A percentile compares a stretch with the other conserved stretches of the same genome.
Evolutionary conservation across 371 early-diverging fungal species (phyloP).

Genomic region (Mortierella sp.): DNA sequence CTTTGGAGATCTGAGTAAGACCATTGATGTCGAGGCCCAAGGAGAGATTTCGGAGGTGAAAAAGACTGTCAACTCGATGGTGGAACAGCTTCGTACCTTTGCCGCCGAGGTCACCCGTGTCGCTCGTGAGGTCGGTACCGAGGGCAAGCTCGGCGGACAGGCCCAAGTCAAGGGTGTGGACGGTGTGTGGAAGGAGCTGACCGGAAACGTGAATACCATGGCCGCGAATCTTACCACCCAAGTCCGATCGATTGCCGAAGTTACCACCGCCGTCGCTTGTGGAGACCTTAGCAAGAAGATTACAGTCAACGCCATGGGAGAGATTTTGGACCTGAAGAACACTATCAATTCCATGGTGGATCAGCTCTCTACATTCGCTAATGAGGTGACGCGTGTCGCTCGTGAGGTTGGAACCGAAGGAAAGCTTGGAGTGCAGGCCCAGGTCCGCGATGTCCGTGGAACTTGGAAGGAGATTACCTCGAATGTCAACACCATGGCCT

Average conservation of each 20-base stretch:
- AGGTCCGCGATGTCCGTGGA: conserved; percentile 64
- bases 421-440: conserved; percentile 64
- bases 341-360: conserved; percentile 76
- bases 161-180: conserved; percentile 65
- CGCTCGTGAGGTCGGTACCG: conserved; percentile 70
- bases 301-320: conserved; percentile 62
- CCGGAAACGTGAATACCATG: conserved; percentile 74
- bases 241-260: conserved; percentile 59
- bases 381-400: conserved; percentile 65
- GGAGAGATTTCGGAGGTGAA: conserved; percentile 66
- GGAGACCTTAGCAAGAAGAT: conserved; percentile 71
- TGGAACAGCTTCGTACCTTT: conserved; percentile 67
- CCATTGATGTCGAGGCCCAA: conserved; percentile 62
- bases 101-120: conserved; percentile 69
- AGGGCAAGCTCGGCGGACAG: conserved; percentile 73
- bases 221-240: conserved; percentile 33
- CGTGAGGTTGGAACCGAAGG: conserved; percentile 66
- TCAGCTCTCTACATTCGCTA: conserved; percentile 62
- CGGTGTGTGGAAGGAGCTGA: conserved; percentile 79
- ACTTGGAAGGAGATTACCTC: conserved; percentile 68
- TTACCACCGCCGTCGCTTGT: conserved; percentile 54
- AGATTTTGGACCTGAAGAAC: conserved; percentile 65
- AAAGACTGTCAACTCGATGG: conserved; percentile 75
- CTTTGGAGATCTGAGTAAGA: conserved; percentile 68
- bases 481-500: conserved; percentile 71